A percentile compares a stretch with the other conserved stretches of the same genome.
phyloP scores from a whole-genome alignment of 768 basidiomycete species.

The Ephemerocybe angulata region DNA sequence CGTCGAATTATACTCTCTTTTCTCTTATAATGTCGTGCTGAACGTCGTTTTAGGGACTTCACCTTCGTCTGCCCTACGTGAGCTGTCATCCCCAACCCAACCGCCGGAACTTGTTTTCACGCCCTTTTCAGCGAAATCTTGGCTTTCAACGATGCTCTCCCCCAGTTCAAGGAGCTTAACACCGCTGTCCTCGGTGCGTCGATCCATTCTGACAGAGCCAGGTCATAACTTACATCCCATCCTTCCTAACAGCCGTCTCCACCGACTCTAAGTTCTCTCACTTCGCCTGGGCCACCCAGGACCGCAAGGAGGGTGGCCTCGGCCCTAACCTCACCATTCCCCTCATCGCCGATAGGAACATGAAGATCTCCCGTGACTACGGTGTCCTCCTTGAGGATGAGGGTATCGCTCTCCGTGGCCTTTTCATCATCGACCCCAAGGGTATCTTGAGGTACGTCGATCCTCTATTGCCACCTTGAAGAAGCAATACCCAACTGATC shows the following conservation, averaged over 20 bases:
- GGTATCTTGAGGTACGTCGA: conserved; percentile 58
- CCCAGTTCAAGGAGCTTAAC: conserved; percentile 68
- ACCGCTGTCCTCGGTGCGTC: conserved; percentile 71
- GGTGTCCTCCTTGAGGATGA: conserved; percentile 86
- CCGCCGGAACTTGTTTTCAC: not conserved
- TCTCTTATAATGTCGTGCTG: not conserved
- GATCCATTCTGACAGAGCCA: not conserved
- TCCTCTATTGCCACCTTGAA: conserved; percentile 1
- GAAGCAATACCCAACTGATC: not conserved
- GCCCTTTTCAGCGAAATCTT: conserved; percentile 63
- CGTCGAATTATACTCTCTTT: conserved; percentile 21
- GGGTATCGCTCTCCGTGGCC: conserved; percentile 82
- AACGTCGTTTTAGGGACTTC: conserved; percentile 56
- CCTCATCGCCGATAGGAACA: conserved; percentile 74
- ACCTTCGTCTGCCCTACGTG: conserved; percentile 90
- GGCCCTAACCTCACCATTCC: conserved; percentile 86
- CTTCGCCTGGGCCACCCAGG: conserved; percentile 79
- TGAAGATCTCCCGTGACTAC: conserved; percentile 80
- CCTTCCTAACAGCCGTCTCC: conserved; percentile 54
- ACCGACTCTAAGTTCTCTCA: conserved; percentile 90
- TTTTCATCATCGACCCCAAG: conserved; percentile 86
- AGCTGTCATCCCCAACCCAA: conserved; percentile 11
- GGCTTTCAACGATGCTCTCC: conserved; percentile 87
- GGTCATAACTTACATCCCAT: not conserved
- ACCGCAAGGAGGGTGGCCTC: conserved; percentile 83